phyloP scores from a whole-genome alignment of 768 basidiomycete species.

The Boletus rubescentipes region DNA sequence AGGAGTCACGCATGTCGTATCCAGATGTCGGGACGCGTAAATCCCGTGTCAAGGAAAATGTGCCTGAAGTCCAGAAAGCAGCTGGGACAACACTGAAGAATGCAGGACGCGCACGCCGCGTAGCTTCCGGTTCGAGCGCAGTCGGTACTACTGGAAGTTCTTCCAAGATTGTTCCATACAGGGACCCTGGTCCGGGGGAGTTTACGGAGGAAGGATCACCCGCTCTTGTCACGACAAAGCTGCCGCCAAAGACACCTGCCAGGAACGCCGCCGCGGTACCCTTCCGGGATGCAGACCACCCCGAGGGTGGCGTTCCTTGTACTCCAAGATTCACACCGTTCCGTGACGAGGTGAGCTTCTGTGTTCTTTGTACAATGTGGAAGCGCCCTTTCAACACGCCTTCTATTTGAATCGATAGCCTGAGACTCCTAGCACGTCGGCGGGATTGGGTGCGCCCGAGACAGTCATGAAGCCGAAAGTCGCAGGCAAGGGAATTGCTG shows the following conservation, averaged over 20 bases:
- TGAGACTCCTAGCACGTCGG: constrained; percentile 24
- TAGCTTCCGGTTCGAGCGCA: constrained; percentile 38
- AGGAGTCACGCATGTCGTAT: constrained; percentile 51
- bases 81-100: constrained; percentile 66
- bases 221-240: constrained; percentile 31
- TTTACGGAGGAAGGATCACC: constrained; percentile 25
- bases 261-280: constrained; percentile 36
- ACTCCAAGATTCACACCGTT: constrained; percentile 70
- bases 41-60: constrained; percentile 76
- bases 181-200: constrained; percentile 56
- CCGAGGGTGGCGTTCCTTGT: constrained; percentile 34
- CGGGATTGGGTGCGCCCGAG: constrained; percentile 39
- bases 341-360: constrained; percentile 60
- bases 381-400: constrained; percentile 4
- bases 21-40: constrained; percentile 77
- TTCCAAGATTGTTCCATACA: constrained; percentile 64
- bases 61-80: constrained; percentile 66
- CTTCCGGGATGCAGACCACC: constrained; percentile 38
- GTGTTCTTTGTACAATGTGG: constrained; percentile 6
- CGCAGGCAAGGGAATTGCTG: constrained; percentile 39
- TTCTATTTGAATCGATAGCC: constrained; percentile 17
- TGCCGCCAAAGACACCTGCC: constrained; percentile 36
- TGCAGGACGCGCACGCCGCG: constrained; percentile 53
- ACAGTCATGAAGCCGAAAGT: constrained; percentile 70
- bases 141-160: constrained; percentile 27